phyloP scores from a whole-genome alignment of 495 filamentous ascomycete species.

The Aspergillus leporis region DNA sequence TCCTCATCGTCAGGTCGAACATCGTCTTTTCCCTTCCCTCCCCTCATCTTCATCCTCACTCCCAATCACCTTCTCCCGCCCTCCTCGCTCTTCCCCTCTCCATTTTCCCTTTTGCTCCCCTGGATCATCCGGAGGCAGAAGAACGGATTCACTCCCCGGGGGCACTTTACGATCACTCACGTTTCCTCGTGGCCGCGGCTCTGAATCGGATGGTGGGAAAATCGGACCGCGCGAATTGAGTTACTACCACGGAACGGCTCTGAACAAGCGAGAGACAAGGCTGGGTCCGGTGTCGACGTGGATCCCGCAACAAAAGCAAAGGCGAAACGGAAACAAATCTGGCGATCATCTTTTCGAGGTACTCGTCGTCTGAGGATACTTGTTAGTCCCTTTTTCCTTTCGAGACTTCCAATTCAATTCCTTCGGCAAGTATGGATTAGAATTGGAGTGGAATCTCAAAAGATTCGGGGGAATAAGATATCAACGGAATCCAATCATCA shows the following conservation, averaged over 20 bases:
- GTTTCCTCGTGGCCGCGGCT: neutral
- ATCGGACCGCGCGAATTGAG: neutral
- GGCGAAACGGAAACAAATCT: constrained; percentile 19
- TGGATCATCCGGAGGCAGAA: constrained; percentile 5
- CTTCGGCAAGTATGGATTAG: constrained; percentile 18
- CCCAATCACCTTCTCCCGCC: neutral
- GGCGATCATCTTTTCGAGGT: constrained; percentile 14
- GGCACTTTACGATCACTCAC: constrained; percentile 3
- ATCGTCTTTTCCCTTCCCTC: constrained; percentile 6
- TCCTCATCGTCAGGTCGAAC: constrained; percentile 7
- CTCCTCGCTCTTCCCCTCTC: neutral
- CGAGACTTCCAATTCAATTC: neutral
- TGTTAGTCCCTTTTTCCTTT: constrained; percentile 2
- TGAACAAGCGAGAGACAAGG: constrained; percentile 5
- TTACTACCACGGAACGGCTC: constrained; percentile 10
- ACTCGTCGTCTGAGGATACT: neutral
- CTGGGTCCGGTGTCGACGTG: constrained; percentile 25
- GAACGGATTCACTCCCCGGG: constrained; percentile 7
- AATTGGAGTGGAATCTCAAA: neutral
- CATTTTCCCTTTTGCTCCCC: constrained; percentile 2
- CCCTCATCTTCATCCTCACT: constrained; percentile 3
- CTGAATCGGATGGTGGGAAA: constrained; percentile 3
- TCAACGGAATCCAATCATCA: constrained; percentile 2
- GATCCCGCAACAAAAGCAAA: constrained; percentile 20
- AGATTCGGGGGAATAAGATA: neutral